phyloP scores from a whole-genome alignment of 345 rosid species.

The Microcos paniculata region DNA sequence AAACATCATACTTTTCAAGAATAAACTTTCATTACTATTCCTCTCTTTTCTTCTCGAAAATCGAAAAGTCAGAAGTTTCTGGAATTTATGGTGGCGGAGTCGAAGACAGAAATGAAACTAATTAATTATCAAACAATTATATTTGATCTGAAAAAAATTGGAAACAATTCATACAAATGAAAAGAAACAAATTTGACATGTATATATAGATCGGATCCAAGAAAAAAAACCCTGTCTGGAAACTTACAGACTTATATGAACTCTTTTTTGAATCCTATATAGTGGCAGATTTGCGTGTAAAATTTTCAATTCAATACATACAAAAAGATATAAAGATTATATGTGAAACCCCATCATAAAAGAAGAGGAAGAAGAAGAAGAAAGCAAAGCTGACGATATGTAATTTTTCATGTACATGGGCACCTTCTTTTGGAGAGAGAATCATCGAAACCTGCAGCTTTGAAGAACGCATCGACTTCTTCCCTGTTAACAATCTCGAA shows the following conservation, averaged over 20 bases:
- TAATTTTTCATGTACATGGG: constrained; percentile 6
- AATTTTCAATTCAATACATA: constrained; percentile 3
- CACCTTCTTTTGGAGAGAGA: constrained; percentile 19
- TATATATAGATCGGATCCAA: constrained; percentile 7
- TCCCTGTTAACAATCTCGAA: constrained; percentile 27
- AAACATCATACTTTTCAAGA: neutral
- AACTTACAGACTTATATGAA: neutral
- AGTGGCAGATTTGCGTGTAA: constrained; percentile 1
- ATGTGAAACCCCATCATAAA: neutral
- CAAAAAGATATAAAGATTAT: neutral
- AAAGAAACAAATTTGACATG: neutral
- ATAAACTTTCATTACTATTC: neutral
- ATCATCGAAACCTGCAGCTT: constrained; percentile 12
- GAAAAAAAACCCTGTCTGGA: neutral
- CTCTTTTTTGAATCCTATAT: neutral
- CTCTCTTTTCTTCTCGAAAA: neutral
- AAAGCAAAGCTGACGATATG: neutral
- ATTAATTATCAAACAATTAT: neutral
- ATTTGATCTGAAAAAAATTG: neutral
- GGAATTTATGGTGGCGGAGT: neutral
- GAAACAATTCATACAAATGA: neutral
- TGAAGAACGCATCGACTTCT: constrained; percentile 23
- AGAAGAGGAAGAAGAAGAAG: neutral
- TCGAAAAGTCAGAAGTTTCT: neutral
- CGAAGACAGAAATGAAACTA: neutral